Conservation (phyloP, 495 filamentous ascomycete species). For the Lophiotrema nucula region DNA sequence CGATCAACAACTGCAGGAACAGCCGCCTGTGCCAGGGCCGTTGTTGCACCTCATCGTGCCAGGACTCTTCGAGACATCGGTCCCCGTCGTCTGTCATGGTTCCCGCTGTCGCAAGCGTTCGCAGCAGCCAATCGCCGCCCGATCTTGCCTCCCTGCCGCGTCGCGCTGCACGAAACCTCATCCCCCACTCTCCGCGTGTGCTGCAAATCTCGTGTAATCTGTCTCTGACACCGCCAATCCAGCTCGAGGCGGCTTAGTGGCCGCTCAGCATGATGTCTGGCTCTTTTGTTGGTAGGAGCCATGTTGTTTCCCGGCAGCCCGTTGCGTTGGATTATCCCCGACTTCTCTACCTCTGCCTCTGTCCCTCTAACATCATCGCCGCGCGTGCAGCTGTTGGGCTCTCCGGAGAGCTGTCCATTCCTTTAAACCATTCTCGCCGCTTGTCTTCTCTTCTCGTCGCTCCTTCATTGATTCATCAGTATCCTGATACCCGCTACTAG, state of each 20-base stretch:
- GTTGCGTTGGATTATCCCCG: not conserved
- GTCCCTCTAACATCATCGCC: constrained; percentile 24
- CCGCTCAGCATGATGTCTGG: constrained; percentile 5
- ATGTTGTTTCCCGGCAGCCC: constrained; percentile 12
- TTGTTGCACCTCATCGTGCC: constrained; percentile 14
- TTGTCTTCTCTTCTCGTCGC: constrained; percentile 13
- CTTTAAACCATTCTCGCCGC: constrained; percentile 33
- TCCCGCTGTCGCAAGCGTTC: constrained; percentile 20
- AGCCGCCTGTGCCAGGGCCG: constrained; percentile 9
- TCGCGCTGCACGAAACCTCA: constrained; percentile 4
- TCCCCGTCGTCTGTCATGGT: constrained; percentile 23
- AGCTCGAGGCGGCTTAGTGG: constrained; percentile 1
- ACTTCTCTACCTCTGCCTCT: constrained; percentile 12
- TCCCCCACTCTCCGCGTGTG: constrained; percentile 5
- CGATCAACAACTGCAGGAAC: constrained; percentile 21
- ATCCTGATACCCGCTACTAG: constrained; percentile 23
- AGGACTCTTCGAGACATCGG: constrained; percentile 19
- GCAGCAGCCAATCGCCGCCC: constrained; percentile 15
- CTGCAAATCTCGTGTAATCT: constrained; percentile 28
- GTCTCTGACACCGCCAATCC: constrained; percentile 23
- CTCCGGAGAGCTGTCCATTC: constrained; percentile 55
- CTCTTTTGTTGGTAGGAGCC: not conserved
- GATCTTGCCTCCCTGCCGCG: constrained; percentile 12
- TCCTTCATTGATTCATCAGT: constrained; percentile 16
- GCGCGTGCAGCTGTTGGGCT: constrained; percentile 37